Base-by-base conservation (phyloP, 495 filamentous ascomycete genomes). In the Penicillium egyptiacum region DNA sequence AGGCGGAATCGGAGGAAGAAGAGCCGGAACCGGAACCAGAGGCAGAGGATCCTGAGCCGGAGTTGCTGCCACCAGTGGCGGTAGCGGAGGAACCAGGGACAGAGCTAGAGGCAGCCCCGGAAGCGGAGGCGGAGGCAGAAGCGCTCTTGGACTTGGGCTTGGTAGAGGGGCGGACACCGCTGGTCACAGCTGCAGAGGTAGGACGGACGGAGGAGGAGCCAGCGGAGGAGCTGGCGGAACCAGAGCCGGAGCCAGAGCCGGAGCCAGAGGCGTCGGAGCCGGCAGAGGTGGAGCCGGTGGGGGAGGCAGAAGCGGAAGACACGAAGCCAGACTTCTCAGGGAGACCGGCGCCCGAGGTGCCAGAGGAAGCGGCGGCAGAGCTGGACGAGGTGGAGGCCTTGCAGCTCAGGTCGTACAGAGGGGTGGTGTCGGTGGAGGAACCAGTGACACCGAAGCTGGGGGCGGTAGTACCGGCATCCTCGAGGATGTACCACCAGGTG, bases 401-500 rank as follows among this genome's bases (percentile, higher is more conserved):
- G 80, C 86, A 90, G 49, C 75, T 80, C 47, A 90, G 76, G 64
- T 89, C 79, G 70, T 79, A 90, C 17, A 87, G 70, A 31, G 86
- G 84, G 5, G 68, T 86, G 50, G 77, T 83, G 56, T 68, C 78
- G 52, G 85, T 75, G 56, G 78, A 73, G 39, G 76, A 75, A 57
- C 74, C 75, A 60, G 81, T 72, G 54, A 85, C 63, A 50, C 90
- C 89, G 70, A 94, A 93, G 76, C 83, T 87, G 53, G 87, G 86
- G 75, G 35, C 16, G 7, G 70, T 83, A 12, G 86, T 61, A 30
- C 70, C 71, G 31, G 81, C 79, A 58, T 93, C 90, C 64, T 88
- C 81, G 12, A 92, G 81, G 28, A 83, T 86, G 77, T 87, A 91
- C 75, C 75, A 95, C 81, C 82, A 95, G 53, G 83, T 85, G 72